A percentile compares a stretch with the other conserved stretches of the same genome.
These are phyloP conservation scores for Atkinsonella texensis DNA, from an alignment of 2,329 filamentous ascomycete species.

Conservation along the genomic window DNA sequence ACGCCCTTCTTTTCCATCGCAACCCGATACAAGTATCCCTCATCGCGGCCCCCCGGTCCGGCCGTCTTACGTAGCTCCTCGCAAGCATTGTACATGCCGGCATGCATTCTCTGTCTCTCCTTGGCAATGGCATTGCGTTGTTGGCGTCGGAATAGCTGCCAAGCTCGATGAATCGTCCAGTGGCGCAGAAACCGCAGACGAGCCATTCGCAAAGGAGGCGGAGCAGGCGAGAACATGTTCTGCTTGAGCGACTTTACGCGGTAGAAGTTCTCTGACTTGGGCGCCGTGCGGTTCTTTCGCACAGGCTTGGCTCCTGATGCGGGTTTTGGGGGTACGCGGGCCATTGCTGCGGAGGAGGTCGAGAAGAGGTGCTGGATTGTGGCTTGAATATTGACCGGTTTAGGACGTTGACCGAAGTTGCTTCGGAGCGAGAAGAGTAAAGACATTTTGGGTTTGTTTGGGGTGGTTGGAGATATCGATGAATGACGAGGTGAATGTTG, in stretches of 20 bases:
- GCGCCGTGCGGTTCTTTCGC: conserved; percentile 16
- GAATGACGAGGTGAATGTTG: not conserved
- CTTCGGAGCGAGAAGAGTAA: conserved; percentile 18
- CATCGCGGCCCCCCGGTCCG: conserved; percentile 43
- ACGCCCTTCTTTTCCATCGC: conserved; percentile 87
- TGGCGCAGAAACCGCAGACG: conserved; percentile 81
- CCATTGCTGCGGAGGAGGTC: conserved; percentile 19
- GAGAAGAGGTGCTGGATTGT: conserved; percentile 18
- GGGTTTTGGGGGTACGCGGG: conserved; percentile 17
- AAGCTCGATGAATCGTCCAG: conserved; percentile 98
- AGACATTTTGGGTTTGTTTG: conserved; percentile 11
- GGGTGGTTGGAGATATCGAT: not conserved
- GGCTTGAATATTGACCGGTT: conserved; percentile 7
- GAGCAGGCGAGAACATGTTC: conserved; percentile 38
- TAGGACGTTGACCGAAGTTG: conserved; percentile 16
- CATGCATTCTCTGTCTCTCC: conserved; percentile 68
- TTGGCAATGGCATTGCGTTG: conserved; percentile 50
- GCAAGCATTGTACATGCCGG: conserved; percentile 72
- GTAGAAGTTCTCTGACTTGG: conserved; percentile 26
- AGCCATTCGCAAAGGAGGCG: conserved; percentile 71
- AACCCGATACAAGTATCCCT: conserved; percentile 69
- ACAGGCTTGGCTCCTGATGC: conserved; percentile 13
- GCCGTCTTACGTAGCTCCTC: conserved; percentile 62
- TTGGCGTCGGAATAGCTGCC: conserved; percentile 67
- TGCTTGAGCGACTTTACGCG: conserved; percentile 32